These are phyloP conservation scores for Arthroderma sp. DNA, from an alignment of 2,329 filamentous ascomycete species.

Conservation along the genomic window DNA sequence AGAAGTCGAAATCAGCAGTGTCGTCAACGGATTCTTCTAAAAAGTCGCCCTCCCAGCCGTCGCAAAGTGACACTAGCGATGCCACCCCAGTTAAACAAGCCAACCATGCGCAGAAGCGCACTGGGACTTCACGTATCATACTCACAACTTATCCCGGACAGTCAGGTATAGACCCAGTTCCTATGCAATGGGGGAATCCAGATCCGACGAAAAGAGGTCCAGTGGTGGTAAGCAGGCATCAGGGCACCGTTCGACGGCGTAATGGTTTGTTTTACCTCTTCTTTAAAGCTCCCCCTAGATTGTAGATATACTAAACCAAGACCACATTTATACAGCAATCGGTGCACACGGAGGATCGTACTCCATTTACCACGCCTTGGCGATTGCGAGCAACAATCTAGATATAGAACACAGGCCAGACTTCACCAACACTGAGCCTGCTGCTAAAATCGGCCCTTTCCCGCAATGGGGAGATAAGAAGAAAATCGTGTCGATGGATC, in stretches of 20 bases:
- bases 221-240: slow-evolving; percentile 68
- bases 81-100: slow-evolving; percentile 1
- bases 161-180: slow-evolving; percentile 82
- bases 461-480: slow-evolving; percentile 77
- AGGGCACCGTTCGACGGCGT: slow-evolving; percentile 62
- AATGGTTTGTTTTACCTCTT: slow-evolving; percentile 48
- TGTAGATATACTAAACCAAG: neutral
- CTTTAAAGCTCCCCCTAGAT: neutral
- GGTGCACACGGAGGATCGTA: slow-evolving; percentile 79
- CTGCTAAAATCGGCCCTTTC: slow-evolving; percentile 77
- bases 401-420: slow-evolving; percentile 66
- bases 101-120: neutral
- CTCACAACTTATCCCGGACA: slow-evolving; percentile 84
- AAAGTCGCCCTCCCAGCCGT: neutral
- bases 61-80: neutral
- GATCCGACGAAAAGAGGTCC: slow-evolving; percentile 68
- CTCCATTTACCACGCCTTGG: slow-evolving; percentile 87
- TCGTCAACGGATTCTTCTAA: no score
- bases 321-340: slow-evolving; percentile 34
- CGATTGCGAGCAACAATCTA: slow-evolving; percentile 81
- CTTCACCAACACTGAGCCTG: slow-evolving; percentile 79
- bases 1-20: neutral
- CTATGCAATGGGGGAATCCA: slow-evolving; percentile 72
- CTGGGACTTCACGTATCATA: slow-evolving; percentile 47
- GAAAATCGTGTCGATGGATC: slow-evolving; percentile 97